Conservation (phyloP, 139 green algal species). For the Edaphochlamys debaryana region DNA sequence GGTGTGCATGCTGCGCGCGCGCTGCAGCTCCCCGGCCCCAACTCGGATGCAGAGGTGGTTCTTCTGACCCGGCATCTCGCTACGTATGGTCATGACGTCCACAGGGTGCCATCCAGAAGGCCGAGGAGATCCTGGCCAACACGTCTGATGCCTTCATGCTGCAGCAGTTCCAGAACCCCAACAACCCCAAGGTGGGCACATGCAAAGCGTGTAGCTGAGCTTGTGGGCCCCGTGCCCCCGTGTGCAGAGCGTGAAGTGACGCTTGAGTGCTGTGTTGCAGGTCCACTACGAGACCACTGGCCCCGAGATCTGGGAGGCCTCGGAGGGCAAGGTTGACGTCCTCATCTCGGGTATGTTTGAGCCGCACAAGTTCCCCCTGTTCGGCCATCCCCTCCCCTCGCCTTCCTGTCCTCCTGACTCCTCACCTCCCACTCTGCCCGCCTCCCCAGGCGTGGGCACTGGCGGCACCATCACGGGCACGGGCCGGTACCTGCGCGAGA, state of each 20-base stretch:
- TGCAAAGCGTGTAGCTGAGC: not conserved
- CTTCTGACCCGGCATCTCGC: no score
- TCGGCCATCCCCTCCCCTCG: no score
- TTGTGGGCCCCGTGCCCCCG: no score
- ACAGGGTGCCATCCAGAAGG: constrained; percentile 90
- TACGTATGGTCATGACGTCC: no score
- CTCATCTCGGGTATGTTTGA: constrained; percentile 78
- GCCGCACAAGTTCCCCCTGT: no score
- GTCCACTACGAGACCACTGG: constrained; percentile 94
- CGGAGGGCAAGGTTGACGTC: constrained; percentile 84
- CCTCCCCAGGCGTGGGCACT: constrained; percentile 94
- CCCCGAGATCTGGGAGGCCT: constrained; percentile 94
- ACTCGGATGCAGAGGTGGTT: no score
- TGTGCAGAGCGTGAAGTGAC: no score
- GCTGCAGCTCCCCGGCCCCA: no score
- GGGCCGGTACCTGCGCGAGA: constrained; percentile 88
- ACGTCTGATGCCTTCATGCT: constrained; percentile 90
- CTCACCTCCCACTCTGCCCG: no score
- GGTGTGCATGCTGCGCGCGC: no score
- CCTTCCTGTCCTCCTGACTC: no score
- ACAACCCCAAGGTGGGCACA: constrained; percentile 77
- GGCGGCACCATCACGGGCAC: constrained; percentile 96
- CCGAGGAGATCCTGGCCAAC: constrained; percentile 86
- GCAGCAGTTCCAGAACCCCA: constrained; percentile 99
- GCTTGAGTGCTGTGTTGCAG: no score